phyloP scores from a whole-genome alignment of 345 rosid genomes.

The Abelmoschus esculentus region DNA sequence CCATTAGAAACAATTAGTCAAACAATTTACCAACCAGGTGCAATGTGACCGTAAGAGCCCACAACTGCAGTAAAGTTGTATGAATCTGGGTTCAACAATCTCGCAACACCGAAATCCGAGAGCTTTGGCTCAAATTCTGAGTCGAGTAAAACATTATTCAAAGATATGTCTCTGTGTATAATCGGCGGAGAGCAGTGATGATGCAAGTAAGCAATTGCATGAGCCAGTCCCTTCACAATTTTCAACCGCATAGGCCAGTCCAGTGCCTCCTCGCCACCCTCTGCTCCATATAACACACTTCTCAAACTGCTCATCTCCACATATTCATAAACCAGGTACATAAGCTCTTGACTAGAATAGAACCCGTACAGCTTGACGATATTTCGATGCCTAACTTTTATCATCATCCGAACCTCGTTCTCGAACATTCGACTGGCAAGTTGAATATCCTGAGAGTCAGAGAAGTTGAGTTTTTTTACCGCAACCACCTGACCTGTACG shows the following conservation, averaged over 20 bases:
- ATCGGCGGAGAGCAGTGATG: constrained; percentile 55
- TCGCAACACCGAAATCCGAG: not conserved
- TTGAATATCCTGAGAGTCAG: constrained; percentile 34
- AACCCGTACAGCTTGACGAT: constrained; percentile 63
- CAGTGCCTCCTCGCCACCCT: constrained; percentile 26
- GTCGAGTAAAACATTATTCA: not conserved
- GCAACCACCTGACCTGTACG: constrained; percentile 43
- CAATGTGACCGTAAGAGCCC: constrained; percentile 2
- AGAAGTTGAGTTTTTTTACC: constrained; percentile 41
- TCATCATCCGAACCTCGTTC: constrained; percentile 46
- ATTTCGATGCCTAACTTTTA: constrained; percentile 50
- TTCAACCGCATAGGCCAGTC: constrained; percentile 41
- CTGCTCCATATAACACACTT: constrained; percentile 33
- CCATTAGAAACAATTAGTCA: constrained; percentile 21
- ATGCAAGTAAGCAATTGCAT: constrained; percentile 65
- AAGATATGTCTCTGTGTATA: constrained; percentile 51
- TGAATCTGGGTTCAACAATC: not conserved
- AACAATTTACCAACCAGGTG: not conserved
- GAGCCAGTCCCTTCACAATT: constrained; percentile 54
- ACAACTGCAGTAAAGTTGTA: not conserved
- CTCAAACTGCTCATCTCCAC: constrained; percentile 50
- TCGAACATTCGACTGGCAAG: constrained; percentile 37
- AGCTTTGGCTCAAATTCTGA: not conserved
- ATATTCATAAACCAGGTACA: constrained; percentile 55
- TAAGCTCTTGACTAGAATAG: constrained; percentile 36